Percentiles rank a stretch among this genome's conserved stretches.
Conservation (phyloP, 1,284 basidiomycete species). For the Xanthoconium separans region DNA sequence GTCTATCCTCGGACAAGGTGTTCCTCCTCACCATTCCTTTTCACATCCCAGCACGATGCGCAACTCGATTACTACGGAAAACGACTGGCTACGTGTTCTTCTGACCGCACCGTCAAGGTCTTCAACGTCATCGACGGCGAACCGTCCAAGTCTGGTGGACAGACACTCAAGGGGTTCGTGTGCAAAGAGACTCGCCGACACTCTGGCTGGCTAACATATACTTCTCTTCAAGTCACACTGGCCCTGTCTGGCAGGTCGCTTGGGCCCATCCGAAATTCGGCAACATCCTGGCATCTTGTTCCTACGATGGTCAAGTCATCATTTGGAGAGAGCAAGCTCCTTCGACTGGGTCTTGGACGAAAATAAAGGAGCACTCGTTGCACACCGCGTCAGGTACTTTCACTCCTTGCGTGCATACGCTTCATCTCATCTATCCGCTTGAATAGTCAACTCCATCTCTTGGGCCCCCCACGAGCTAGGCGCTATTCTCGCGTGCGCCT, state of each 20-base stretch:
- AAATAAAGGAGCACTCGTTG: constrained; percentile 94
- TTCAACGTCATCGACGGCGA: constrained; percentile 94
- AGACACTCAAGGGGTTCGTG: constrained; percentile 82
- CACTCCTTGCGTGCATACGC: background rate
- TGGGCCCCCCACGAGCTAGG: constrained; percentile 99
- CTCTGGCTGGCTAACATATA: background rate
- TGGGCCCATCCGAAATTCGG: constrained; percentile 99
- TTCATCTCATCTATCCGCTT: background rate
- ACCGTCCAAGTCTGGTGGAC: constrained; percentile 63
- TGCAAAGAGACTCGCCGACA: too few relatives aligned
- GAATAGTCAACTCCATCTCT: constrained; percentile 90
- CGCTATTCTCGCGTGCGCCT: constrained; percentile 95
- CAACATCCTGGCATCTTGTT: constrained; percentile 94
- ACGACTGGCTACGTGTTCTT: constrained; percentile 94
- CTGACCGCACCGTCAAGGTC: constrained; percentile 92
- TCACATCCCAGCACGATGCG: constrained; percentile 79
- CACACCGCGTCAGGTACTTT: constrained; percentile 87
- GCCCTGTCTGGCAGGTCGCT: constrained; percentile 98
- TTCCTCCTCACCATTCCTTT: background rate
- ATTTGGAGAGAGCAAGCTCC: constrained; percentile 93
- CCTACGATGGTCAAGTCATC: constrained; percentile 97
- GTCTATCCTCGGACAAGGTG: background rate
- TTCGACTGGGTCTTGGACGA: constrained; percentile 73
- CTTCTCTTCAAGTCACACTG: constrained; percentile 69
- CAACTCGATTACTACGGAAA: constrained; percentile 98